Evolutionary conservation across 129 eudicot species (phyloP).

Genomic region (Artemisia annua): DNA sequence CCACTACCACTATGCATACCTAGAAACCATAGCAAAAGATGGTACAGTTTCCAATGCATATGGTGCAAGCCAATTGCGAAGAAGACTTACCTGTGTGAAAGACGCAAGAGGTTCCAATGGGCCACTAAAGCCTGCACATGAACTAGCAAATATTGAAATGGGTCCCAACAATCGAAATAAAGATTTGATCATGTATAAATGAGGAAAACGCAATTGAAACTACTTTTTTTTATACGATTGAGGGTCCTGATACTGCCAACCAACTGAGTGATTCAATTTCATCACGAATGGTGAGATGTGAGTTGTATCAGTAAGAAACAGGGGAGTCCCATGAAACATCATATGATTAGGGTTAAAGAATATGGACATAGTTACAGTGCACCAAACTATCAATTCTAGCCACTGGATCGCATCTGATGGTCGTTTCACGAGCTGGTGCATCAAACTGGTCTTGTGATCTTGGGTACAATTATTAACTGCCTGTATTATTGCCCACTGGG

Average conservation of each 20-base stretch:
- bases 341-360: constrained; percentile 17
- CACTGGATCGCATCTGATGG: constrained; percentile 8
- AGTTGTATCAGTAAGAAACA: constrained; percentile 15
- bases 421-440: not conserved
- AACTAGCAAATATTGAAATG: constrained; percentile 1
- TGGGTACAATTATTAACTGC: not conserved
- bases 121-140: not conserved
- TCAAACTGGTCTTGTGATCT: not conserved
- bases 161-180: constrained; percentile 23
- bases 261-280: too few relatives aligned
- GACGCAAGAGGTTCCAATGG: not conserved
- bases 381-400: not conserved
- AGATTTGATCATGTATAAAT: too few relatives aligned
- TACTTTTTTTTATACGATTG: too few relatives aligned
- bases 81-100: constrained; percentile 1
- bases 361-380: constrained; percentile 19
- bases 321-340: constrained; percentile 20
- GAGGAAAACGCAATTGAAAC: too few relatives aligned
- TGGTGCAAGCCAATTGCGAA: constrained; percentile 19
- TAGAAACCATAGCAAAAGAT: not conserved
- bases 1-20: not conserved
- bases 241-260: too few relatives aligned
- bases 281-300: constrained; percentile 6
- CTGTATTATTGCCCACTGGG: not conserved
- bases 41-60: constrained; percentile 1